Base-by-base conservation (phyloP, 768 basidiomycete species). In the Boletales sp. region DNA sequence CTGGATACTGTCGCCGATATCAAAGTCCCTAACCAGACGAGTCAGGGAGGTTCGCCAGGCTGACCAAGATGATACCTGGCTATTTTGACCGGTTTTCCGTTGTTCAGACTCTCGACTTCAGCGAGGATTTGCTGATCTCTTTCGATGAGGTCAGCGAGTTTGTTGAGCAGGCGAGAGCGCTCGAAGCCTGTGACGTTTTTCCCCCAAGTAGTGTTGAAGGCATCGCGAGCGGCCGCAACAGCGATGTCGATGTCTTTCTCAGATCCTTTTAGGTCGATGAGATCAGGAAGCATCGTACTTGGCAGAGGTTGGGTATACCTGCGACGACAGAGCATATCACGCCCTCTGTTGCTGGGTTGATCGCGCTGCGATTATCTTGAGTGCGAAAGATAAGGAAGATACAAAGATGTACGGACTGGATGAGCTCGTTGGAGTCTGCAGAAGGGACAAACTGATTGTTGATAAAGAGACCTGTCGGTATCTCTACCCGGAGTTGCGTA, bases 121-220 rank as follows among this genome's bases (percentile, higher is more conserved):
- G 87, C 90, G 17, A 97, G 81, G 55, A 83, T 79, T 67, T 94
- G 76, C 21, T 82, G 74, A 65, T 95, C 86, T 55, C 86, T 76
- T 67, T 95, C 94, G 45, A 95, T 91, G 56, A 97, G 78, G 63
- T 93, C 90, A 17, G 93, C 93, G 21, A 95, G 80, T 66, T 85
- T 90, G 73, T 88, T 84, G 43, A 97, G 71, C 47, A 94, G 74
- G 55, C 82, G 81, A 18, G 90, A 84, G 39, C 95, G 78, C 69
- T 91, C 85, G 52, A 83, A 81, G 24, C 88, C 86, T n/a, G 87
- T 84, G 48, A 88, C 81, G 59, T 92, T 90, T 69, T 87, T 86
- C 5, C 92, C 94, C 92, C 92, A 95, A 24, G 86, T 83, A 13
- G 85, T 87, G 47, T 85, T 79, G 74, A 89, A 91, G 6, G 93